phyloP scores from a whole-genome alignment of 306 rosid species.

The Cucumis cinereus region DNA sequence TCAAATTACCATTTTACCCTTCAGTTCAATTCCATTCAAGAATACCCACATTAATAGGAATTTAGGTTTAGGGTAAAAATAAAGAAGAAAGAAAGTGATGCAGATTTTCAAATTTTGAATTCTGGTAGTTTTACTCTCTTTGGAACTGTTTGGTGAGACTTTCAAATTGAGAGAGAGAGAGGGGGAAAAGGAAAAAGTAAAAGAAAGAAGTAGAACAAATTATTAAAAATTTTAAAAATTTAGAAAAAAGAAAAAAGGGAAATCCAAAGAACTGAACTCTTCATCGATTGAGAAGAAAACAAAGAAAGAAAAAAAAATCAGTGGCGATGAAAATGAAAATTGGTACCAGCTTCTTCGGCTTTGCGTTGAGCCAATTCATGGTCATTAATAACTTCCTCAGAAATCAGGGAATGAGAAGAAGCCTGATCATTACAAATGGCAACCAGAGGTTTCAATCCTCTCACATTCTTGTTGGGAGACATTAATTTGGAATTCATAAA shows the following conservation, averaged over 20 bases:
- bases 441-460: constrained; percentile 48
- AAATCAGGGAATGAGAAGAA: constrained; percentile 10
- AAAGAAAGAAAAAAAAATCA: background rate
- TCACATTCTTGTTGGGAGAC: constrained; percentile 54
- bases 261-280: background rate
- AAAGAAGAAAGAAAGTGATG: background rate
- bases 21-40: background rate
- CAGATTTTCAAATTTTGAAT: background rate
- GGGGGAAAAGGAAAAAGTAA: no score
- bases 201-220: background rate
- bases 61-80: background rate
- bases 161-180: background rate
- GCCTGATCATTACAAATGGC: constrained; percentile 25
- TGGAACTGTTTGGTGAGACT: background rate
- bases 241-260: background rate
- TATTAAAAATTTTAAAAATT: background rate
- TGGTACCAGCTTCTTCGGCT: constrained; percentile 95
- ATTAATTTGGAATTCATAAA: constrained; percentile 21
- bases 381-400: constrained; percentile 69
- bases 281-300: background rate
- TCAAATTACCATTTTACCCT: background rate
- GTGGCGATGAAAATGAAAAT: background rate
- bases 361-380: constrained; percentile 87
- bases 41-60: background rate
- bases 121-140: background rate